Evolutionary conservation across 1,139 yeast genomes (phyloP).

Genomic region (Suhomyces maxii): DNA sequence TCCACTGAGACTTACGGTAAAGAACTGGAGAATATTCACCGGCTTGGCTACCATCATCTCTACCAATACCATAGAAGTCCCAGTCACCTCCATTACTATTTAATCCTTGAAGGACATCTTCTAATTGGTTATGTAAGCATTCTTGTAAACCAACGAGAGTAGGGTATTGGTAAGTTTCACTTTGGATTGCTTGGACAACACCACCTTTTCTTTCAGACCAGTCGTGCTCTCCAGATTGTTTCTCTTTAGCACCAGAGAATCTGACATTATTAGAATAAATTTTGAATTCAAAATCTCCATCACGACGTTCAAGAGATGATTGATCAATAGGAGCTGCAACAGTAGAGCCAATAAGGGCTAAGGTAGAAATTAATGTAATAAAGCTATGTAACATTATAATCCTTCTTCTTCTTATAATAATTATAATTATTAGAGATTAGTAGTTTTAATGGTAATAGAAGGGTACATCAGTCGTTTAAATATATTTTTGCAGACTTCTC

Average conservation of each 20-base stretch:
- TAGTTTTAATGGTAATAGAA: not conserved
- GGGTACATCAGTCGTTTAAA: not conserved
- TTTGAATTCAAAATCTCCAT: constrained; percentile 17
- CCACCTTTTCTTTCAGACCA: constrained; percentile 28
- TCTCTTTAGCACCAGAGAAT: constrained; percentile 17
- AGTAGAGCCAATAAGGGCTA: not conserved
- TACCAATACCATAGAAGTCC: constrained; percentile 48
- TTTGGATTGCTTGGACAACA: constrained; percentile 20
- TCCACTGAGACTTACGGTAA: constrained; percentile 32
- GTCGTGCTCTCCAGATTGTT: constrained; percentile 26
- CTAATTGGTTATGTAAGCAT: constrained; percentile 29
- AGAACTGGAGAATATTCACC: constrained; percentile 52
- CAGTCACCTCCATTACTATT: constrained; percentile 21
- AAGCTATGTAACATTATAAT: not conserved
- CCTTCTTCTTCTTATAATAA: no score
- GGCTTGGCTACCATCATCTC: constrained; percentile 44
- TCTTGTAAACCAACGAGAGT: constrained; percentile 35
- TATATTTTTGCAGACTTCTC: no score
- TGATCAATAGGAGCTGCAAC: not conserved
- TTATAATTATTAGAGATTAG: not conserved
- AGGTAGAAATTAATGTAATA: not conserved
- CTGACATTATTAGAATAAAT: constrained; percentile 31
- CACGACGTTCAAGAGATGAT: not conserved
- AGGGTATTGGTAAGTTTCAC: constrained; percentile 18
- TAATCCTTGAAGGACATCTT: constrained; percentile 26